Evolutionary conservation across 1,284 basidiomycete species (phyloP).

Genomic region (Sanghuangporus baumii): DNA sequence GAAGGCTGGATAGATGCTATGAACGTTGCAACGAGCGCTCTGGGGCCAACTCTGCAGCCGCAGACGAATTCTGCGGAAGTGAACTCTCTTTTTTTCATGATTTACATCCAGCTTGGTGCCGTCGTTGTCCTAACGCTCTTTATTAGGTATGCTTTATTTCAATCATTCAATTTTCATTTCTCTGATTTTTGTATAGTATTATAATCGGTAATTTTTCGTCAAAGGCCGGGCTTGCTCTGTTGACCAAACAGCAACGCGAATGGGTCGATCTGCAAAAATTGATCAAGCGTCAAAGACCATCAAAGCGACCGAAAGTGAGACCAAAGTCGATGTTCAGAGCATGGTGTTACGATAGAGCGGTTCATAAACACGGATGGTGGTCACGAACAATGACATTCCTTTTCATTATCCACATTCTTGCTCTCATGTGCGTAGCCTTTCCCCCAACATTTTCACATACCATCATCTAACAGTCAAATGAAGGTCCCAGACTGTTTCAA

Average conservation of each 20-base stretch:
- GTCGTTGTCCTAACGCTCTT: constrained; percentile 88
- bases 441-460: background rate
- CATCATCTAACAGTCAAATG: constrained; percentile 14
- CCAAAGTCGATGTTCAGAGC: constrained; percentile 54
- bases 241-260: constrained; percentile 87
- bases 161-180: background rate
- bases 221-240: constrained; percentile 77
- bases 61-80: constrained; percentile 65
- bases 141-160: constrained; percentile 55
- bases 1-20: constrained; percentile 97
- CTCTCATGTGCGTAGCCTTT: constrained; percentile 67
- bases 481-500: constrained; percentile 79
- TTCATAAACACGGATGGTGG: constrained; percentile 95
- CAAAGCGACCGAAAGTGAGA: constrained; percentile 65
- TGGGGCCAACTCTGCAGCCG: constrained; percentile 65
- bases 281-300: constrained; percentile 84
- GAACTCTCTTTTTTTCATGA: constrained; percentile 90
- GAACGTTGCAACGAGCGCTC: constrained; percentile 77
- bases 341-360: constrained; percentile 93
- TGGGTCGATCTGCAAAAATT: constrained; percentile 94
- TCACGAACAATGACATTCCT: constrained; percentile 76
- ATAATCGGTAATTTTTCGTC: constrained; percentile 94
- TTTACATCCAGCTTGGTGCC: constrained; percentile 91
- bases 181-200: constrained; percentile 47
- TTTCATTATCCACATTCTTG: constrained; percentile 81